Conservation (phyloP, 106 monocot species). For the Apostasia shenzhenica region DNA sequence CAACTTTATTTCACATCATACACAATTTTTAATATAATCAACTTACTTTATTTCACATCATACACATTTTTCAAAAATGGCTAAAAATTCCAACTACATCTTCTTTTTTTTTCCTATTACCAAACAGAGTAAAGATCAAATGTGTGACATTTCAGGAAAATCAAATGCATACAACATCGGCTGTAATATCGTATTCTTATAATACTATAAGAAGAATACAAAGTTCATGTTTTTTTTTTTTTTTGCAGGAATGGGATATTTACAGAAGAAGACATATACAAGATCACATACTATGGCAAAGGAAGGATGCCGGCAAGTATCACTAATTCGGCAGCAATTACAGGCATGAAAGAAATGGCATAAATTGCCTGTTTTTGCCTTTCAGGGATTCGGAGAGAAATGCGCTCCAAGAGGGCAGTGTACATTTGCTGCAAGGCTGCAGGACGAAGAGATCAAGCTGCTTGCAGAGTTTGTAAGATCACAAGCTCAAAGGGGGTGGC, state of each 20-base stretch:
- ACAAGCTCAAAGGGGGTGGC: constrained; percentile 72
- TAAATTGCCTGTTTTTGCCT: not conserved
- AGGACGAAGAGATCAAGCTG: constrained; percentile 84
- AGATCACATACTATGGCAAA: constrained; percentile 79
- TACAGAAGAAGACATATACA: constrained; percentile 70
- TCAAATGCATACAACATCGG: not conserved
- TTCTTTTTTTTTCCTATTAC: too few species aligned
- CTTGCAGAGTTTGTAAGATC: constrained; percentile 76
- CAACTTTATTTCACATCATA: too few species aligned
- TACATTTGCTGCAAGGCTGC: constrained; percentile 68
- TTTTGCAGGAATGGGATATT: constrained; percentile 48
- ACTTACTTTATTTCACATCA: too few species aligned
- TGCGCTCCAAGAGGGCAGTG: constrained; percentile 85
- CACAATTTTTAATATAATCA: too few species aligned
- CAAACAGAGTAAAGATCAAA: too few species aligned
- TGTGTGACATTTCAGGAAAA: not conserved
- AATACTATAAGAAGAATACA: too few species aligned
- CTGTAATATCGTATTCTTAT: too few species aligned
- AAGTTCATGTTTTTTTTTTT: not conserved
- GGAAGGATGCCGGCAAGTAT: constrained; percentile 74
- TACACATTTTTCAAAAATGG: too few species aligned
- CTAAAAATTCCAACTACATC: too few species aligned
- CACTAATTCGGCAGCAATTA: not conserved
- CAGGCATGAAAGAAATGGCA: not conserved
- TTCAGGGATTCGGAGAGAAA: constrained; percentile 84